These are phyloP conservation scores for Fusarium sp. DNA, from an alignment of 2,329 filamentous ascomycete species.

Conservation along the genomic window DNA sequence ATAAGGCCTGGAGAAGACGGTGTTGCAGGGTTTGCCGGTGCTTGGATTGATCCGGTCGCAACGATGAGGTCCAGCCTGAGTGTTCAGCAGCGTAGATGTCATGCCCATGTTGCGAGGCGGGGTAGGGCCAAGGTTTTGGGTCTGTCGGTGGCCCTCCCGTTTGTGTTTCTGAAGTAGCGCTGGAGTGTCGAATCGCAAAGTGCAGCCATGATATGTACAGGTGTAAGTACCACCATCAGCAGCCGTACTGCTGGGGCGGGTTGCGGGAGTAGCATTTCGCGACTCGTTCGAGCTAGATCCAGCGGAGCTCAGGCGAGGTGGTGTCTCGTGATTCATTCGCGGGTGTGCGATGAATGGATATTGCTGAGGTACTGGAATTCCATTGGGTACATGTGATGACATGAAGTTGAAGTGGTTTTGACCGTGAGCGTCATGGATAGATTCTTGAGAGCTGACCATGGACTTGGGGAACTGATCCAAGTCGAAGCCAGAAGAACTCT, in stretches of 20 bases:
- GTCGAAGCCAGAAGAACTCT: conserved; percentile 63
- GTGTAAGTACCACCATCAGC: conserved; percentile 93
- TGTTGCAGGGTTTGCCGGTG: conserved; percentile 94
- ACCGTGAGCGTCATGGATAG: conserved; percentile 31
- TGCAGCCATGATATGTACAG: conserved; percentile 94
- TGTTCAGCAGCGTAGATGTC: conserved; percentile 75
- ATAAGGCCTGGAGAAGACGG: conserved; percentile 94
- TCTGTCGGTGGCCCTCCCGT: conserved; percentile 88
- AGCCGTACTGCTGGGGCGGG: conserved; percentile 70
- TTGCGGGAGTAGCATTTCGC: conserved; percentile 49
- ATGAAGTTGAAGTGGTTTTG: conserved; percentile 50
- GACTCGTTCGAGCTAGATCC: conserved; percentile 55
- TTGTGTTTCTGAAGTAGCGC: conserved; percentile 93
- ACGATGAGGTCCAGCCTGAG: conserved; percentile 91
- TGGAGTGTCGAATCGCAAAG: conserved; percentile 87
- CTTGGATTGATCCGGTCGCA: conserved; percentile 95
- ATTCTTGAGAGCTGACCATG: conserved; percentile 39
- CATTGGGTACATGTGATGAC: conserved; percentile 53
- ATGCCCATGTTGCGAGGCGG: conserved; percentile 53
- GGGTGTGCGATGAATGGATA: conserved; percentile 63
- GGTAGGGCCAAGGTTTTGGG: conserved; percentile 58
- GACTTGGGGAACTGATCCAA: conserved; percentile 56
- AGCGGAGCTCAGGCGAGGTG: conserved; percentile 57
- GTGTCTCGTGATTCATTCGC: conserved; percentile 51
- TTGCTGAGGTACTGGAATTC: conserved; percentile 61